phyloP scores from a whole-genome alignment of 2,329 filamentous ascomycete species.

The Calonectria naviculata region DNA sequence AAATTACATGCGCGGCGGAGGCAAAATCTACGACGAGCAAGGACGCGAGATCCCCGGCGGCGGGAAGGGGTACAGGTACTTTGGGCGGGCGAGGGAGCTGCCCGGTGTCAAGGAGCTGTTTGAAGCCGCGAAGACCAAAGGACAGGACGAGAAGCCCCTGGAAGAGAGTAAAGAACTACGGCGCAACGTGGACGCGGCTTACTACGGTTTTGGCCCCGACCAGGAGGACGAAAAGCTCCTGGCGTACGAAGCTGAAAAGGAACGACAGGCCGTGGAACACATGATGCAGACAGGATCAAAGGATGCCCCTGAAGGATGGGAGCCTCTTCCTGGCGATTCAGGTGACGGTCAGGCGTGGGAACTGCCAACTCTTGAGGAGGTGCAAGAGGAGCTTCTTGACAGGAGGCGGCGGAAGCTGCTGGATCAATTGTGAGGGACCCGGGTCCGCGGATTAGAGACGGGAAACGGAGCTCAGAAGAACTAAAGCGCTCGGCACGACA shows the following conservation, averaged over 20 bases:
- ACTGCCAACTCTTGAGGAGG: slow-evolving; percentile 87
- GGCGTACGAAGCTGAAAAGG: slow-evolving; percentile 84
- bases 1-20: slow-evolving; percentile 88
- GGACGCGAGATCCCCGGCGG: slow-evolving; percentile 78
- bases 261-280: slow-evolving; percentile 81
- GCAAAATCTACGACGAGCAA: slow-evolving; percentile 78
- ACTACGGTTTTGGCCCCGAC: slow-evolving; percentile 94
- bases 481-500: neutral
- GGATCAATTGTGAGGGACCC: slow-evolving; percentile 73
- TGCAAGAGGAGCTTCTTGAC: slow-evolving; percentile 94
- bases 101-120: slow-evolving; percentile 98
- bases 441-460: neutral
- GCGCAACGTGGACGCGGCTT: slow-evolving; percentile 88
- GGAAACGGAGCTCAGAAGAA: neutral
- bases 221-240: slow-evolving; percentile 89
- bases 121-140: slow-evolving; percentile 75
- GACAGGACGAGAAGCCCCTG: slow-evolving; percentile 69
- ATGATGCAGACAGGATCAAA: slow-evolving; percentile 69
- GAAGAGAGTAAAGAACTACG: slow-evolving; percentile 77
- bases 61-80: slow-evolving; percentile 94
- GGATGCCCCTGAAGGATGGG: slow-evolving; percentile 77
- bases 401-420: slow-evolving; percentile 84
- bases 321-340: slow-evolving; percentile 85
- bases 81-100: slow-evolving; percentile 88
- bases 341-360: slow-evolving; percentile 87